Evolutionary conservation across 2,329 filamentous ascomycete genomes (phyloP).

Genomic region (Rosellinia necatrix): DNA sequence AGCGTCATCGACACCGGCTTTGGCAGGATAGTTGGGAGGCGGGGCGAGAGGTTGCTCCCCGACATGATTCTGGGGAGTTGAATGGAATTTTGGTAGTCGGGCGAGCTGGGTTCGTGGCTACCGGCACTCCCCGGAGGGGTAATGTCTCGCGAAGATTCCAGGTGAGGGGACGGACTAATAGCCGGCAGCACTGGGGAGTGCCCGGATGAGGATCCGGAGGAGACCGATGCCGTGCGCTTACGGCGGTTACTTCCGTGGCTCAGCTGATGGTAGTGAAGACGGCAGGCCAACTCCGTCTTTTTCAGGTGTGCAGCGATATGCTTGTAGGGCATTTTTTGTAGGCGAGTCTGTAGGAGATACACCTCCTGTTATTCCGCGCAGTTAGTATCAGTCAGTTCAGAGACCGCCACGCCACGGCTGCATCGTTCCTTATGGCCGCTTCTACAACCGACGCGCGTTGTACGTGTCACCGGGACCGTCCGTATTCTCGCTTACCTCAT

Average conservation of each 20-base stretch:
- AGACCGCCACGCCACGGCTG: neutral
- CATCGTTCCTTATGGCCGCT: neutral
- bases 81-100: constrained; percentile 49
- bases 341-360: constrained; percentile 81
- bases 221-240: constrained; percentile 74
- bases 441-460: neutral
- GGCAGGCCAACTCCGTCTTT: constrained; percentile 87
- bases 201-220: constrained; percentile 64
- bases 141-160: constrained; percentile 54
- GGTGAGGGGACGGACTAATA: constrained; percentile 55
- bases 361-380: constrained; percentile 65
- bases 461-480: neutral
- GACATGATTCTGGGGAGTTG: constrained; percentile 60
- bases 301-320: constrained; percentile 84
- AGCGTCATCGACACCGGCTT: constrained; percentile 63
- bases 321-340: constrained; percentile 90
- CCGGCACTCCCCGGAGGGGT: constrained; percentile 53
- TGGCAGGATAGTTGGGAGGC: constrained; percentile 66
- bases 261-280: constrained; percentile 84
- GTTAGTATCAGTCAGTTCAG: constrained; percentile 16
- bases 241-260: constrained; percentile 81
- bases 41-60: constrained; percentile 51
- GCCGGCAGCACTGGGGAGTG: constrained; percentile 56
- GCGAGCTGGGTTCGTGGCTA: constrained; percentile 51
- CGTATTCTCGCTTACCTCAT: constrained; percentile 65